Evolutionary conservation across 2,329 filamentous ascomycete species (phyloP).

Genomic region (Colletotrichum camelliae): DNA sequence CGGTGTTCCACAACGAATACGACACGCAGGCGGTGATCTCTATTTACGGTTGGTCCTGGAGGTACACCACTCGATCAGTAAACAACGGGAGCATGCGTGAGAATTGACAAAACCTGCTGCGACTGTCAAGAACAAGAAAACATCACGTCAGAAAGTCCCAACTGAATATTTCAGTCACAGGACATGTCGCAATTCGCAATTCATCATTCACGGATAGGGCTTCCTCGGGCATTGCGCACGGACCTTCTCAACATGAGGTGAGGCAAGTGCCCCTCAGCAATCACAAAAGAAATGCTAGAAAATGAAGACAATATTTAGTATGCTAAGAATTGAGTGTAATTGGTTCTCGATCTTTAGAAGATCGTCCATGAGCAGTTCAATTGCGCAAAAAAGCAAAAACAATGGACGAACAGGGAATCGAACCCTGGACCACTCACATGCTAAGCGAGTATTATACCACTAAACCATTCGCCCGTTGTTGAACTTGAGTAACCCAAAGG

Average conservation of each 20-base stretch:
- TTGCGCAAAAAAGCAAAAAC: not conserved
- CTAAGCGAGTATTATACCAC: slow-evolving; percentile 12
- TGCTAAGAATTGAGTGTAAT: rapidly evolving
- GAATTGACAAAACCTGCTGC: no score
- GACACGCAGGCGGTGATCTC: not conserved
- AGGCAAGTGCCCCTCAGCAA: not conserved
- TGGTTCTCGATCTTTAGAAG: not conserved
- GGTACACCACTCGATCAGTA: not conserved
- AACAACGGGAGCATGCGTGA: not conserved
- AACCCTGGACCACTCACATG: slow-evolving; percentile 9
- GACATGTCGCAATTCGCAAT: not conserved
- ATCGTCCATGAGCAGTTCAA: not conserved
- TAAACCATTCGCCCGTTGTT: not conserved
- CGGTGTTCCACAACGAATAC: not conserved
- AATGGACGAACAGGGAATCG: slow-evolving; percentile 13
- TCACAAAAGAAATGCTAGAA: not conserved
- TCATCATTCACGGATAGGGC: not conserved
- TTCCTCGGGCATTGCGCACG: not conserved
- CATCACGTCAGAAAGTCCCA: not conserved
- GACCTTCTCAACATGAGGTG: not conserved
- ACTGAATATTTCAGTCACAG: not conserved
- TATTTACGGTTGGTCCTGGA: not conserved
- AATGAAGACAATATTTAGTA: not conserved
- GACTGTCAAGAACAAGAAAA: no score
- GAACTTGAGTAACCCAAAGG: rapidly evolving